Evolutionary conservation across 2,329 filamentous ascomycete species (phyloP), one percentile per base, ranked within the genome.

Genomic region (Cryphonectria carpinicola): DNA sequence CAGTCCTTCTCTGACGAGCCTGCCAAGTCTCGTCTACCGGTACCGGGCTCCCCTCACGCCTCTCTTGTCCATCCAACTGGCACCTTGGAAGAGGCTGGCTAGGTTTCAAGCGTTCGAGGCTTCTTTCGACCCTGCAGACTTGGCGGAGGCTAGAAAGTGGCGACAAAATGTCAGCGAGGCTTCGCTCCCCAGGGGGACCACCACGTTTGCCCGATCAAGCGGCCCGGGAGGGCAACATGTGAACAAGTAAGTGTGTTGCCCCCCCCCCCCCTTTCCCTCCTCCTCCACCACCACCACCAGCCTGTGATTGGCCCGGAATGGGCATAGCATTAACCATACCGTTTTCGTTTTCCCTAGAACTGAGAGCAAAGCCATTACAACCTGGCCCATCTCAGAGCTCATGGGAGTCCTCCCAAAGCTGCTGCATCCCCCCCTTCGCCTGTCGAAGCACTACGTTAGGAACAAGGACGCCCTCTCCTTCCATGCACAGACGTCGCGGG

Each of bases 141-240:
- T 89, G 43, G 76, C 79, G 6, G 85, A 87, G 71, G 87, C 87
- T 2, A 83, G 87, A 35, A 79, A 78, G 72, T 89, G 88, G 88
- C 82, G 81, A 64, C 75, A 81, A 63, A 79, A 81, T 0, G 87
- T 88, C 71, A 78, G 80, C 11, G 73, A 80, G 43, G 78, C 76
- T 54, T 80, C 76, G 32, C 76, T 90, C 2, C 88, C 88, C 19
- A 82, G 79, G 68, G 88, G 87, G 11, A 84, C 78, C 61, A 89
- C 86, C 6, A 84, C 80, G 14, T 89, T 83, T 76, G 83, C 88
- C 2, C 82, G 88, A n/a, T 89, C 88, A 3, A 89, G 87, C 74
- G 88, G 88, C 0, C 87, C 88, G 2, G 88, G 88, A 17, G 88
- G 88, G 1, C 88, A 90, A 74, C 87, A 90, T 75, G 87, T 89